These are phyloP conservation scores for Pelargonium myrrhifolium DNA, from an alignment of 441 rosid genomes.

Conservation along the genomic window DNA sequence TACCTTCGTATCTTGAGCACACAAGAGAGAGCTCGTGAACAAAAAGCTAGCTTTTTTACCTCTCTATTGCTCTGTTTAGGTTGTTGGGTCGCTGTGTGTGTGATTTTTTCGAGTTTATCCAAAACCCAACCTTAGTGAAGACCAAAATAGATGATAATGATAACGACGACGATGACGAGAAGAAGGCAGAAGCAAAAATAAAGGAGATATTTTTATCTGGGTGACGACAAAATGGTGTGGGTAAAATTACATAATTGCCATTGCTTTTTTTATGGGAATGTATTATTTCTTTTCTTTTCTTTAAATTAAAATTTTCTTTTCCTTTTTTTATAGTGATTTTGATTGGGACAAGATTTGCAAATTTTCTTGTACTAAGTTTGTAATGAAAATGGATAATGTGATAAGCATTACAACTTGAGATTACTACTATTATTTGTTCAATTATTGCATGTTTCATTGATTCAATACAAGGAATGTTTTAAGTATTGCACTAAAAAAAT, in stretches of 20 bases:
- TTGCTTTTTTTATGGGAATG: too few relatives aligned
- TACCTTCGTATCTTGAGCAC: neutral
- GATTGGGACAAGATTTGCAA: too few relatives aligned
- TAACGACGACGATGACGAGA: neutral
- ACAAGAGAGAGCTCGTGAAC: neutral
- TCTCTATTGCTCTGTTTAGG: neutral
- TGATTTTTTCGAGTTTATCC: neutral
- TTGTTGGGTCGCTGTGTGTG: neutral
- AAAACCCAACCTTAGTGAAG: conserved; percentile 7
- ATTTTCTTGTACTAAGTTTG: too few relatives aligned
- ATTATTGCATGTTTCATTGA: too few relatives aligned
- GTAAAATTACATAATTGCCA: neutral
- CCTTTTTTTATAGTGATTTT: too few relatives aligned
- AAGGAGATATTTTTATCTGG: neutral
- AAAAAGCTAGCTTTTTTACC: neutral
- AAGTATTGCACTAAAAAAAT: too few relatives aligned
- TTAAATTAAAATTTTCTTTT: too few relatives aligned
- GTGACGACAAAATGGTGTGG: neutral
- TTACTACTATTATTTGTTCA: too few relatives aligned
- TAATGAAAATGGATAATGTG: too few relatives aligned
- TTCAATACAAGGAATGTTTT: too few relatives aligned
- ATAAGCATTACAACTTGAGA: too few relatives aligned
- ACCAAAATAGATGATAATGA: neutral
- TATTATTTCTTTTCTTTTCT: too few relatives aligned
- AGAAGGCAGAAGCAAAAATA: neutral